phyloP scores from a whole-genome alignment of 495 filamentous ascomycete genomes.

The Talaromyces borbonicus region DNA sequence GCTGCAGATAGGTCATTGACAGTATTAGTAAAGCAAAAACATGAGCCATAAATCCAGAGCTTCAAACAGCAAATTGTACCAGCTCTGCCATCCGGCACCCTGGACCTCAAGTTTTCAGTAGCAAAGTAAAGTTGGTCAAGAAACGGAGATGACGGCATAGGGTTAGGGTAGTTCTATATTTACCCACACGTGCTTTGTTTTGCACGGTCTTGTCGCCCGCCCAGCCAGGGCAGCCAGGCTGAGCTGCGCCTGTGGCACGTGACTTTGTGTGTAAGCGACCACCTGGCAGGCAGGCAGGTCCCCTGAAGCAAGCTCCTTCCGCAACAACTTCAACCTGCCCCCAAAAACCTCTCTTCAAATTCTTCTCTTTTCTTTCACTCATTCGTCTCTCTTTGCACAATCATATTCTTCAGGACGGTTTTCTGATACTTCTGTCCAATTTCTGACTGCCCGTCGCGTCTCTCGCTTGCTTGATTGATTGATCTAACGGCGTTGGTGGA shows the following conservation, averaged over 20 bases:
- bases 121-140: not conserved
- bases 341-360: not conserved
- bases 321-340: not conserved
- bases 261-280: conserved; percentile 7
- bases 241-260: conserved; percentile 1
- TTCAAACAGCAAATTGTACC: too few relatives aligned
- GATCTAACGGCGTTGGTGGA: conserved; percentile 24
- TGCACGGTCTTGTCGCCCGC: not conserved
- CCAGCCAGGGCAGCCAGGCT: not conserved
- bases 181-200: conserved; percentile 2
- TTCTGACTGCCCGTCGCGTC: not conserved
- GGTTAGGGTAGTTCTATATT: not conserved
- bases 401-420: not conserved
- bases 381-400: not conserved
- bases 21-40: too few relatives aligned
- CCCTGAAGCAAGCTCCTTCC: conserved; percentile 9
- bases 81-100: too few relatives aligned
- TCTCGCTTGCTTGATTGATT: not conserved
- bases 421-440: conserved; percentile 1
- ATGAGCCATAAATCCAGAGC: too few relatives aligned
- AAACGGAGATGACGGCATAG: not conserved
- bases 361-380: conserved; percentile 5
- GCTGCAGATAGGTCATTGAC: too few relatives aligned
- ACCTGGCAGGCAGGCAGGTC: conserved; percentile 7
- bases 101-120: too few relatives aligned